phyloP scores from a whole-genome alignment of 768 basidiomycete species.

The Tricholoma furcatifolium region DNA sequence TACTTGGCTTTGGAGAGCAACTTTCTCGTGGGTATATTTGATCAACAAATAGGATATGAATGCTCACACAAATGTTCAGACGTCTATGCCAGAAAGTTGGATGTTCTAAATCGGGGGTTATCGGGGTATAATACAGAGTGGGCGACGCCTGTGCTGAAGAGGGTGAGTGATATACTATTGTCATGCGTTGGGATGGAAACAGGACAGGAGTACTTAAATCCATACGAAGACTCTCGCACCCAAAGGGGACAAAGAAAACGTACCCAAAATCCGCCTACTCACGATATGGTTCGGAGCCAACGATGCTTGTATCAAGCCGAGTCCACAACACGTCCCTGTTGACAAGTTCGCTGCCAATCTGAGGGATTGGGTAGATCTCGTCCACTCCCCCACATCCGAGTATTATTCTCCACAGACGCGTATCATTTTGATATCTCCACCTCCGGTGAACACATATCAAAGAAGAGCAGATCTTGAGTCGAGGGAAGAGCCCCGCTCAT shows the following conservation, averaged over 20 bases:
- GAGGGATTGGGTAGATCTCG: conserved; percentile 54
- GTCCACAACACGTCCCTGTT: conserved; percentile 76
- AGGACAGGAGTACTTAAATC: background rate
- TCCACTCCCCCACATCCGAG: conserved; percentile 59
- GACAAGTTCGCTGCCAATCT: conserved; percentile 65
- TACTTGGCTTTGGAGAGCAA: conserved; percentile 63
- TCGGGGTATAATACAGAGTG: conserved; percentile 87
- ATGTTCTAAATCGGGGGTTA: conserved; percentile 84
- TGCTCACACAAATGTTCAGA: conserved; percentile 39
- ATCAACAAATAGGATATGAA: background rate
- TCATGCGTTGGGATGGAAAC: background rate
- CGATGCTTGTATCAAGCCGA: conserved; percentile 69
- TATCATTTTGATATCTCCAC: conserved; percentile 81
- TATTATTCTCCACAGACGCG: conserved; percentile 71
- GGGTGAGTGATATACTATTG: conserved; percentile 45
- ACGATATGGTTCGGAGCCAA: conserved; percentile 92
- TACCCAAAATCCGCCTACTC: conserved; percentile 68
- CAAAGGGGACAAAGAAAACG: conserved; percentile 40
- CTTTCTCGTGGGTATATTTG: conserved; percentile 53
- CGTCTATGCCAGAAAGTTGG: conserved; percentile 75
- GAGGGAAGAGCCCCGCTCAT: conserved; percentile 45
- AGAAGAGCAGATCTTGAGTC: conserved; percentile 49
- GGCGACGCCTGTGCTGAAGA: conserved; percentile 77
- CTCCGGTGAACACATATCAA: conserved; percentile 72
- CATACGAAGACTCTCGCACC: conserved; percentile 57